These are phyloP conservation scores for Drechslerella dactyloides DNA, from an alignment of 2,329 filamentous ascomycete genomes.

Conservation along the genomic window DNA sequence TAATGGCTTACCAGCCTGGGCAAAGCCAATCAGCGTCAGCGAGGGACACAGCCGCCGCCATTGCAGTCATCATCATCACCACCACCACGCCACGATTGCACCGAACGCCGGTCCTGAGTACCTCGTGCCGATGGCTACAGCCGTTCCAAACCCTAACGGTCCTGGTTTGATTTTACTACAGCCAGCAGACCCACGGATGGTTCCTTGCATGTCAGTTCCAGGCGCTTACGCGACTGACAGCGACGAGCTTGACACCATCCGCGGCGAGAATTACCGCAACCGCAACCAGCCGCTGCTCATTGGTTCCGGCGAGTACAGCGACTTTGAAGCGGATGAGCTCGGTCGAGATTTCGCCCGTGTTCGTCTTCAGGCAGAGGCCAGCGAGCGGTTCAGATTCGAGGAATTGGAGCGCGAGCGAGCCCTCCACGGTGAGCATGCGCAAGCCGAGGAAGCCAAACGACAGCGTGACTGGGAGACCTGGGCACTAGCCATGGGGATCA, in stretches of 20 bases:
- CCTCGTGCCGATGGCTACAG: conserved; percentile 39
- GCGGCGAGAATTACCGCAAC: neutral
- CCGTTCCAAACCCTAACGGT: conserved; percentile 24
- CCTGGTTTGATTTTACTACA: conserved; percentile 24
- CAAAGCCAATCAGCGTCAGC: conserved; percentile 6
- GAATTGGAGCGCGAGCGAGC: conserved; percentile 34
- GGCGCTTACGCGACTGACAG: neutral
- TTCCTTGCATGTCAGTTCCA: conserved; percentile 23
- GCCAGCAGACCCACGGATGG: conserved; percentile 22
- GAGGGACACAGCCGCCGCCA: neutral
- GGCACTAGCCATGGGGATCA: conserved; percentile 4
- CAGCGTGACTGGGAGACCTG: conserved; percentile 5
- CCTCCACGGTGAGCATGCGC: conserved; percentile 19
- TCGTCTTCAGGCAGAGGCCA: conserved; percentile 22
- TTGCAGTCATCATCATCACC: neutral
- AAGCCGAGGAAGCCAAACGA: conserved; percentile 3
- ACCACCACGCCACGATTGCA: neutral
- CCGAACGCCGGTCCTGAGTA: conserved; percentile 13
- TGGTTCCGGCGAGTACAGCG: neutral
- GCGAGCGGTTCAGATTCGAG: conserved; percentile 30
- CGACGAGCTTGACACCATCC: conserved; percentile 17
- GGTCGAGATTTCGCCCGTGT: conserved; percentile 20
- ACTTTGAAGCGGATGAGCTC: conserved; percentile 4
- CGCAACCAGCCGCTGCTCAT: neutral
- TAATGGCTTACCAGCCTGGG: conserved; percentile 43